Base-by-base conservation (phyloP, 2,329 filamentous ascomycete genomes). In the Aciculosporium take region DNA sequence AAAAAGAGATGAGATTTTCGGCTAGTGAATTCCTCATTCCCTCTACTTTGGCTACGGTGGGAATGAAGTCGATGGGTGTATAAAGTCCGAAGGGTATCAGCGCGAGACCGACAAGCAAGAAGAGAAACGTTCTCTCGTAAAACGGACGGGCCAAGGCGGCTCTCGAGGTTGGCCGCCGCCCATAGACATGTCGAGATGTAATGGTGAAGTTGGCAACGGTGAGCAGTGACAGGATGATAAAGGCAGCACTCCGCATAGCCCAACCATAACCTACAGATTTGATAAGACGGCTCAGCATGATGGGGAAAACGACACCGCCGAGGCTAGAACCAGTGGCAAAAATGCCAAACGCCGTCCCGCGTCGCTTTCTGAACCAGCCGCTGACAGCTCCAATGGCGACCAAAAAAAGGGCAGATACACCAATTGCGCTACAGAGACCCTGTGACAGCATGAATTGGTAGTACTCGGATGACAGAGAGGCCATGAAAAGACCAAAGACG, bases 401-500 rank as follows among this genome's bases (percentile, higher is more conserved):
- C 35, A 58, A 53, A 21, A 61, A 59, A 33, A 63, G 53, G 15
- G 55, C 54, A 0, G 55, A 51, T 7, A 57, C 56, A 12, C 62
- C 61, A 18, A 66, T 52, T 7, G 58, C 58, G 1, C 56, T 59
- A 41, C 54, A 62, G 0, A 65, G 50, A 4, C 59, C 57, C 40
- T 66, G 64, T 0, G 60, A 48, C 1, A 67, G 49, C 44, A 45
- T 45, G 24, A 43, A 43, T 9, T 45, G 40, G 20, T 43, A 38
- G 37, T 45, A 45, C 25, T 40, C 9, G 23, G 40, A 40, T 4
- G 44, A 43, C 8, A 45, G 23, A 9, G 40, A 45, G 3, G 44
- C 44, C 40, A 45, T 45, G 33, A 45, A 35, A 9, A 81, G 51
- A 2, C 72, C 70, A 41, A 80, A 71, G 13, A 80, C 68, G 42